phyloP scores from a whole-genome alignment of 2,329 filamentous ascomycete species.

The Pyrenochaeta sp. region DNA sequence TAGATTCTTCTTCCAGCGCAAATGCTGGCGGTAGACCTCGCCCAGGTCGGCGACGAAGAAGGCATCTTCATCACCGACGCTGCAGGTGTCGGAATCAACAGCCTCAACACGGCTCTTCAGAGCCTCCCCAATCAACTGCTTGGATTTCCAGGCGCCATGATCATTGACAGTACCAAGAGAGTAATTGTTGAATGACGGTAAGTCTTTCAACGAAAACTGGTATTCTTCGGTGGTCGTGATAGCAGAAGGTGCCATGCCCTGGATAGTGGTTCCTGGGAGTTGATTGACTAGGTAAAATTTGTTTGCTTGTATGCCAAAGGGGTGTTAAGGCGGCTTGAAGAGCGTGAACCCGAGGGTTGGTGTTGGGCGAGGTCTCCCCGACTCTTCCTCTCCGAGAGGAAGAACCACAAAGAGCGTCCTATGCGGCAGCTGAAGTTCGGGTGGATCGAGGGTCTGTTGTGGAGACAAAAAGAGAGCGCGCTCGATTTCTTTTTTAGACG shows the following conservation, averaged over 20 bases:
- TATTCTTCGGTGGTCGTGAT: slow-evolving; percentile 59
- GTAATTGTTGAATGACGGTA: slow-evolving; percentile 38
- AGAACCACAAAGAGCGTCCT: slow-evolving; percentile 97
- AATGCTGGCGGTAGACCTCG: slow-evolving; percentile 97
- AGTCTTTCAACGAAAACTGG: slow-evolving; percentile 50
- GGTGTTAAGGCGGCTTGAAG: slow-evolving; percentile 93
- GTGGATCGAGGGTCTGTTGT: slow-evolving; percentile 62
- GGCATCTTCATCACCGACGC: slow-evolving; percentile 92
- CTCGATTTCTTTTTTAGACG: slow-evolving; percentile 48
- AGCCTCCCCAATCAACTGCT: slow-evolving; percentile 85
- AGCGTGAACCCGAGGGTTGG: slow-evolving; percentile 88
- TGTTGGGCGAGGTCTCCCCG: slow-evolving; percentile 90
- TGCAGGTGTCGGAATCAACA: slow-evolving; percentile 88
- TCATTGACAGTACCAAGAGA: slow-evolving; percentile 50
- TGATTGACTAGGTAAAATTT: slow-evolving; percentile 13
- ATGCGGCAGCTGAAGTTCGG: slow-evolving; percentile 96
- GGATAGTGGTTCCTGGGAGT: slow-evolving; percentile 45
- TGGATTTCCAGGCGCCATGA: slow-evolving; percentile 65
- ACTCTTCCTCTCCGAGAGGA: slow-evolving; percentile 99
- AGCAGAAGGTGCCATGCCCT: slow-evolving; percentile 77
- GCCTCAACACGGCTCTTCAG: slow-evolving; percentile 83
- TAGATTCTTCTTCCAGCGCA: slow-evolving; percentile 96
- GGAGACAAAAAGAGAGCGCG: slow-evolving; percentile 55
- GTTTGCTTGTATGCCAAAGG: slow-evolving; percentile 34
- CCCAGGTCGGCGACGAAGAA: slow-evolving; percentile 99